Base-by-base conservation (phyloP, 2,329 filamentous ascomycete genomes). In the Atkinsonella texensis region DNA sequence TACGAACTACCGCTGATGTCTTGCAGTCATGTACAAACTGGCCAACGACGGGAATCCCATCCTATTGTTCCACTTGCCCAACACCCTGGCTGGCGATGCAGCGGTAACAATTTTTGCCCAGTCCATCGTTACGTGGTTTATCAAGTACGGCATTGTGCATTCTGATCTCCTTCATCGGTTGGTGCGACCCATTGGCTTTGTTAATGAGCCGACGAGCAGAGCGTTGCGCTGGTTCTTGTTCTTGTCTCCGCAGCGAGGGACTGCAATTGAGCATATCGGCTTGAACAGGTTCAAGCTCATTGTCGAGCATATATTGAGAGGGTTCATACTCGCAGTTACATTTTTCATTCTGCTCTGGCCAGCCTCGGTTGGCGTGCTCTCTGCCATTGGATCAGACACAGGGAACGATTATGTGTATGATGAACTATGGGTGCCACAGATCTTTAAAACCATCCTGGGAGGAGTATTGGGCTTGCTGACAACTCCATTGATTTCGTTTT, bases 81-180 rank as follows among this genome's bases (percentile, higher is more conserved):
- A 31, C 31, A 33, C 39, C 23, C 50, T 52, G 35, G 50, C 50
- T 1, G 45, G 38, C 10, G 45, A 48, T 59, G 70, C 70, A 2
- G 70, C 67, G 39, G 65, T 79, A 41, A 78, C 75, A n/a, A 68
- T 76, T 53, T 65, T 78, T 54, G 49, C 77, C 48, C 75, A 78
- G 60, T 70, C 65, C 56, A 59, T 74, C 55, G 63, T 76, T 46
- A 79, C 75, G 20, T 79, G 75, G 75, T 62, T 75, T 48, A 63
- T 75, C 42, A 73, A 77, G 58, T 63, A 69, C 38, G 53, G 68
- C 31, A 60, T 77, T n/a, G 74, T 79, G 28, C 70, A 70, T 56
- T 63, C 65, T 20, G 74, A 78, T 60, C 62, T 79, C 18, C 64
- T 61, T 20, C 63, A 63, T 35, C 70, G 72, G 35, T 65, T 63